Evolutionary conservation across 176 grass and related monocot species (phyloP).

Genomic region (Dactylis glomerata): DNA sequence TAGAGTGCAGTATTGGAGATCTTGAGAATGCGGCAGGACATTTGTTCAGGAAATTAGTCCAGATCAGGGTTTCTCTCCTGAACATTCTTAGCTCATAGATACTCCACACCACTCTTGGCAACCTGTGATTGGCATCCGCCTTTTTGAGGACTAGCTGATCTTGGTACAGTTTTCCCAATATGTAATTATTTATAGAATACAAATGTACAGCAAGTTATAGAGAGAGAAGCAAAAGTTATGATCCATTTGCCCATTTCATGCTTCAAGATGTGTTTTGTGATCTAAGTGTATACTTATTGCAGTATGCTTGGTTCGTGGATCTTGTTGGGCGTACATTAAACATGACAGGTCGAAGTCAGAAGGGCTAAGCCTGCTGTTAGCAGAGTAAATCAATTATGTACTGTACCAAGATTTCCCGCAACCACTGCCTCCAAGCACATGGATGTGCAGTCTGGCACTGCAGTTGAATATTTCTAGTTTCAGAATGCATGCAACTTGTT

Average conservation of each 20-base stretch:
- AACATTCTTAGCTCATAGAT: slow-evolving; percentile 37
- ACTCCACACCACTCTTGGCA: background rate
- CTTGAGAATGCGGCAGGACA: slow-evolving; percentile 29
- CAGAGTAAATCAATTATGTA: background rate
- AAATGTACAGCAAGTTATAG: slow-evolving; percentile 24
- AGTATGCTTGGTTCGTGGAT: background rate
- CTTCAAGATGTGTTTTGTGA: background rate
- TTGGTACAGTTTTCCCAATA: background rate
- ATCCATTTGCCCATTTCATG: background rate
- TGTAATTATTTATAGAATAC: background rate
- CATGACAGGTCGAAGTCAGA: background rate
- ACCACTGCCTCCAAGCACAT: background rate
- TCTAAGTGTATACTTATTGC: background rate
- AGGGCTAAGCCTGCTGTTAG: background rate
- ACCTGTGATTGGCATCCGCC: slow-evolving; percentile 18
- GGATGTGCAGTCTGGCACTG: background rate
- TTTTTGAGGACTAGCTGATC: slow-evolving; percentile 36
- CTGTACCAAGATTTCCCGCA: background rate
- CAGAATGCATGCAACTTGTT: background rate
- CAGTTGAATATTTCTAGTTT: background rate
- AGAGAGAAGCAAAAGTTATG: slow-evolving; percentile 12
- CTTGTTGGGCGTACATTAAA: background rate
- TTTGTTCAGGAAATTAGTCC: slow-evolving; percentile 31
- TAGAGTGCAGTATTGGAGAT: slow-evolving; percentile 26
- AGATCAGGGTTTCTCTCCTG: slow-evolving; percentile 34